phyloP scores from a whole-genome alignment of 306 rosid genomes.

The Cucumis sativus region DNA sequence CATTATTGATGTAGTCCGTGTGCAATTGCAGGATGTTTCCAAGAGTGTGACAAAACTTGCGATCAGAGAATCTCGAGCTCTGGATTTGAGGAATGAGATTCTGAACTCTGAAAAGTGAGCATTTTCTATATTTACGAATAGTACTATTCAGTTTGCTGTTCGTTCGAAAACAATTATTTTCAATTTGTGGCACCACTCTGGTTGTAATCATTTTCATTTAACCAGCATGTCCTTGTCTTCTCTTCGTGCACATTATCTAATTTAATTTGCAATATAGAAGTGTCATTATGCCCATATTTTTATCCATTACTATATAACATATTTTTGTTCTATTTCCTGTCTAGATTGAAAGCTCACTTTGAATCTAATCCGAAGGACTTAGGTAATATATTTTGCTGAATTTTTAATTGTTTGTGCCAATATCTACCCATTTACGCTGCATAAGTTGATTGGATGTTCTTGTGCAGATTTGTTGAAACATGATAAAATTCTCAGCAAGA shows the following conservation, averaged over 20 bases:
- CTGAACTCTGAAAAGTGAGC: conserved; percentile 88
- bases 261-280: background rate
- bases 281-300: background rate
- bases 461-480: conserved; percentile 80
- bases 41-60: conserved; percentile 87
- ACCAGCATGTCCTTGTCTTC: background rate
- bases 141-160: background rate
- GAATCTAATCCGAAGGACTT: conserved; percentile 63
- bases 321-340: conserved; percentile 11
- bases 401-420: background rate
- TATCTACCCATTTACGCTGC: background rate
- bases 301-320: background rate
- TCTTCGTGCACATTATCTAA: background rate
- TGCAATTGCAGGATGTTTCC: conserved; percentile 51
- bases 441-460: conserved; percentile 1
- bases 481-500: conserved; percentile 87
- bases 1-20: background rate
- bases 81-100: conserved; percentile 90
- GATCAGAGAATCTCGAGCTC: conserved; percentile 76
- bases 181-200: background rate
- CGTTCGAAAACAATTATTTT: background rate
- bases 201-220: background rate
- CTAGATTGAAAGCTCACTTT: conserved; percentile 68
- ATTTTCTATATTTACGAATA: background rate
- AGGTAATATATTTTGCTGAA: conserved; percentile 35